A percentile compares a stretch with the other conserved stretches of the same genome.
Evolutionary conservation across 2,329 filamentous ascomycete species (phyloP).

Genomic region (Emergomyces orientalis): DNA sequence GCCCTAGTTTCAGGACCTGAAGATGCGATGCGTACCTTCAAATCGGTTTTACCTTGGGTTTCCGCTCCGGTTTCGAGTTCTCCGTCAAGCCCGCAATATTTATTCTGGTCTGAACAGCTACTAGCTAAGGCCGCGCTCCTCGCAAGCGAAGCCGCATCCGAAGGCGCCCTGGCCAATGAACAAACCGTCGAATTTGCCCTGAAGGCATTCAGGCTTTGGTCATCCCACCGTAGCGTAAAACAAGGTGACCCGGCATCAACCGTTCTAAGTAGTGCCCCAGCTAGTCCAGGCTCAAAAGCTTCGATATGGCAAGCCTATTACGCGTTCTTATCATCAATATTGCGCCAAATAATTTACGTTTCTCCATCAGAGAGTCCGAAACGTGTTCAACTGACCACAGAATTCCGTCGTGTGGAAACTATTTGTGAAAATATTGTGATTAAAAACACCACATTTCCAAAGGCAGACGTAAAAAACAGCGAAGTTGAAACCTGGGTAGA

Average conservation of each 20-base stretch:
- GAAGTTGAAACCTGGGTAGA: conserved; percentile 77
- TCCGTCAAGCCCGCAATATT: conserved; percentile 54
- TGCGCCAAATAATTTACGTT: conserved; percentile 44
- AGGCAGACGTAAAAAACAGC: conserved; percentile 65
- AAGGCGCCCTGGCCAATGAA: conserved; percentile 18
- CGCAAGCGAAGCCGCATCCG: conserved; percentile 44
- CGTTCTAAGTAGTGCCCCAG: conserved; percentile 16
- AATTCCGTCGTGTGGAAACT: conserved; percentile 69
- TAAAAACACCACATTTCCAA: conserved; percentile 71
- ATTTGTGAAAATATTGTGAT: conserved; percentile 73
- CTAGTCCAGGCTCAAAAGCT: conserved; percentile 21
- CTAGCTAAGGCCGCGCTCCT: conserved; percentile 67
- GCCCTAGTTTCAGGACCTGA: conserved; percentile 32
- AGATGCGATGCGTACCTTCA: conserved; percentile 60
- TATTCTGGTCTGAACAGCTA: conserved; percentile 69
- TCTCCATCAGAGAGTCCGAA: conserved; percentile 31
- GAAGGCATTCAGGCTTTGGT: conserved; percentile 41
- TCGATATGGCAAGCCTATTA: conserved; percentile 84
- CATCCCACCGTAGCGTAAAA: conserved; percentile 30
- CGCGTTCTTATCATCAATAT: conserved; percentile 61
- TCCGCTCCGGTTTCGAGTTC: conserved; percentile 26
- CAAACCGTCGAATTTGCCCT: conserved; percentile 33
- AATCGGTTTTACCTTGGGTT: conserved; percentile 56
- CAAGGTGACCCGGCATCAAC: conserved; percentile 19
- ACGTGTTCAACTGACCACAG: conserved; percentile 58